phyloP scores from a whole-genome alignment of 164 flowering plant species.

The Houttuynia cordata region DNA sequence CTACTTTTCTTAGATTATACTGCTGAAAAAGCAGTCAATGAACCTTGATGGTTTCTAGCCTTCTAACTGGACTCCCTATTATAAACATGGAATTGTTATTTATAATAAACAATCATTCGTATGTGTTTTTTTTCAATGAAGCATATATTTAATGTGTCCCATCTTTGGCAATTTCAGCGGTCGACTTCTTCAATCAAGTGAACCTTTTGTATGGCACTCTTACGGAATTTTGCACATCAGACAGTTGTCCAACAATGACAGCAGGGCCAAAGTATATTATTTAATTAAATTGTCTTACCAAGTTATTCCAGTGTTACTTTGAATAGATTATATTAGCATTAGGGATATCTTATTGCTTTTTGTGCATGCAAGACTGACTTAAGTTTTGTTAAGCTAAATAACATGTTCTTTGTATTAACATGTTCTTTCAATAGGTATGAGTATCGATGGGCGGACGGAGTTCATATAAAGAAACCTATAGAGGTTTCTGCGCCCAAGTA shows the following conservation, averaged over 20 bases:
- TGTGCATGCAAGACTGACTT: too few relatives aligned
- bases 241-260: slow-evolving; percentile 55
- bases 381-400: too few relatives aligned
- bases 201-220: slow-evolving; percentile 64
- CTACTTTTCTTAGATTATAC: background rate
- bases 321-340: background rate
- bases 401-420: background rate
- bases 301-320: slow-evolving; percentile 2
- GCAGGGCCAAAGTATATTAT: slow-evolving; percentile 62
- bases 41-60: background rate
- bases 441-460: slow-evolving; percentile 96
- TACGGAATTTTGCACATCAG: slow-evolving; percentile 62
- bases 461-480: slow-evolving; percentile 80
- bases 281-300: background rate
- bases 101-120: background rate
- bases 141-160: background rate
- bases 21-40: background rate
- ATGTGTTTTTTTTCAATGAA: background rate
- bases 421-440: slow-evolving; percentile 70
- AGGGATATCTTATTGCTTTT: background rate
- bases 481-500: slow-evolving; percentile 97
- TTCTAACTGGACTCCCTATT: too few relatives aligned
- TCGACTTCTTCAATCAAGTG: slow-evolving; percentile 77
- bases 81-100: background rate
- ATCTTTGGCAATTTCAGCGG: slow-evolving; percentile 29